phyloP scores from a whole-genome alignment of 495 filamentous ascomycete genomes.

The Tuber magnatum region DNA sequence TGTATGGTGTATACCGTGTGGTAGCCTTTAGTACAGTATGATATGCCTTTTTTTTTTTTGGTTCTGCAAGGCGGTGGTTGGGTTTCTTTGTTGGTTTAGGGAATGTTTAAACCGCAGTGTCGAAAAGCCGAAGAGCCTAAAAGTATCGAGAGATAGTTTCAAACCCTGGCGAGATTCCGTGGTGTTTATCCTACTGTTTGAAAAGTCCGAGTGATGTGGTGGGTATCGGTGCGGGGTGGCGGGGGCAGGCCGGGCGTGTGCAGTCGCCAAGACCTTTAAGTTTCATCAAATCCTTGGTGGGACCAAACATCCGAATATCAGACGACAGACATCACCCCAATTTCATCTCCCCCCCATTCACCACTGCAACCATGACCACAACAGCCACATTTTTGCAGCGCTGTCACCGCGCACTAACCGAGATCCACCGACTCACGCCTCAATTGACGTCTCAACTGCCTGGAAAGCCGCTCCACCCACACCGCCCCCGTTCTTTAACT shows the following conservation, averaged over 20 bases:
- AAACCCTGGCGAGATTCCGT: neutral
- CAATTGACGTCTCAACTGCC: slow-evolving; percentile 16
- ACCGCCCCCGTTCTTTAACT: slow-evolving; percentile 31
- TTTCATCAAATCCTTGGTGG: neutral
- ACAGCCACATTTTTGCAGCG: slow-evolving; percentile 23
- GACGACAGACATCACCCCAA: neutral
- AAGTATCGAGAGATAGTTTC: neutral
- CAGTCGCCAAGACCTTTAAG: neutral
- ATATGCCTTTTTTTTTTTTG: neutral
- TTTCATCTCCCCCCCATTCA: slow-evolving; percentile 12
- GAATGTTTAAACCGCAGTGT: neutral
- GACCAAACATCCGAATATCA: neutral
- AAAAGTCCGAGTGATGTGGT: neutral
- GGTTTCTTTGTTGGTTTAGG: neutral
- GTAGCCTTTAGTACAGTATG: neutral
- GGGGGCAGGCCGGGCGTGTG: neutral
- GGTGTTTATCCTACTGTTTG: neutral
- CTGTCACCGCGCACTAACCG: slow-evolving; percentile 19
- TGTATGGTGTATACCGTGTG: neutral
- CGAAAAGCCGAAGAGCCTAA: neutral
- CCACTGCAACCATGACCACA: slow-evolving; percentile 24
- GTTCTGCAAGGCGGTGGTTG: neutral
- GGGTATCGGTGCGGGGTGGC: no score
- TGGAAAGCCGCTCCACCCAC: neutral
- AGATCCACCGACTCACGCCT: slow-evolving; percentile 11